Conservation (phyloP, 2,329 filamentous ascomycete genomes). For the Fusarium verrucosum region DNA sequence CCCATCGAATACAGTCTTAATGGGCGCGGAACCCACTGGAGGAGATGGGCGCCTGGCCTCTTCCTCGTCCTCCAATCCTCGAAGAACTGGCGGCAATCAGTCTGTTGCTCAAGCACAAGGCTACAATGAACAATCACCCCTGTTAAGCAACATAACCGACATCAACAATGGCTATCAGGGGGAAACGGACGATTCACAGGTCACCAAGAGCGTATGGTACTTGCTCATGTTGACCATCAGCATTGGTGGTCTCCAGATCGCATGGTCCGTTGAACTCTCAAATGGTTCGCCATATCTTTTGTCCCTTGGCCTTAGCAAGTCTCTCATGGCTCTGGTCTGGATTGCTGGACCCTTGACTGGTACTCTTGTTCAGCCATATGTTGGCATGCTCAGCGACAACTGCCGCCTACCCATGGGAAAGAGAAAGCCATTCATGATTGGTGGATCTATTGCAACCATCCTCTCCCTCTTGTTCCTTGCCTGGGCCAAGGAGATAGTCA, state of each 20-base stretch:
- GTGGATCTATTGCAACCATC: slow-evolving; percentile 73
- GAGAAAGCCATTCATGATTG: slow-evolving; percentile 83
- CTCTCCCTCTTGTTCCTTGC: slow-evolving; percentile 74
- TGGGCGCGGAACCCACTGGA: slow-evolving; percentile 23
- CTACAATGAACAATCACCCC: slow-evolving; percentile 46
- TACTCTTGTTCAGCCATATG: slow-evolving; percentile 81
- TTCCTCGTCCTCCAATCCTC: slow-evolving; percentile 14
- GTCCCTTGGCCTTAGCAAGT: slow-evolving; percentile 83
- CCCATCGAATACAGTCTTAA: slow-evolving; percentile 11
- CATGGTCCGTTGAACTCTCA: slow-evolving; percentile 94
- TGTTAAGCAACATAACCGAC: slow-evolving; percentile 37
- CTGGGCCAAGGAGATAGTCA: slow-evolving; percentile 78
- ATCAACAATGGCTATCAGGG: slow-evolving; percentile 8
- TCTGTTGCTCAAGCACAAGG: slow-evolving; percentile 32
- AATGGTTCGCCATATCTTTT: slow-evolving; percentile 88
- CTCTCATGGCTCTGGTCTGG: slow-evolving; percentile 84
- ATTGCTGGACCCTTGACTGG: slow-evolving; percentile 83
- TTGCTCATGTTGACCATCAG: slow-evolving; percentile 85
- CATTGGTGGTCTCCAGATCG: slow-evolving; percentile 89
- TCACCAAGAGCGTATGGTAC: slow-evolving; percentile 85
- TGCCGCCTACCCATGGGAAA: slow-evolving; percentile 79
- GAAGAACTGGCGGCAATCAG: slow-evolving; percentile 18
- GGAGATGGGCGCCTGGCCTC: slow-evolving; percentile 12
- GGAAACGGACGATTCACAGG: slow-evolving; percentile 54
- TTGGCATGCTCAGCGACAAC: slow-evolving; percentile 83